Conservation (phyloP, 106 monocot genomes). For the Allium cepa region DNA sequence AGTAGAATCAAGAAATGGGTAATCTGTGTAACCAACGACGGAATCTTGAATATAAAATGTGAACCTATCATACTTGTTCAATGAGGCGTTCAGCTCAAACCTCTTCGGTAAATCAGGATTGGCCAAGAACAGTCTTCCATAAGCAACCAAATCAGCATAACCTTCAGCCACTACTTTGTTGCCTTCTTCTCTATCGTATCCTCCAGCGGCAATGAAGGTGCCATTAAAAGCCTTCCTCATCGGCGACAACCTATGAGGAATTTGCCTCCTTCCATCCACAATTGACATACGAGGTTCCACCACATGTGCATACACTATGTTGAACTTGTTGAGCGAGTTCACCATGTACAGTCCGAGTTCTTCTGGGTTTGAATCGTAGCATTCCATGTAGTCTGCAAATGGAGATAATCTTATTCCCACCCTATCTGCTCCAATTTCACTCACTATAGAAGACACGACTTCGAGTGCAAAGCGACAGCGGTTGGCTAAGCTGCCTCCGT, state of each 20-base stretch:
- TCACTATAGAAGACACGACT: conserved; percentile 13
- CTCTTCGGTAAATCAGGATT: conserved; percentile 23
- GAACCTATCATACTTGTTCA: conserved; percentile 20
- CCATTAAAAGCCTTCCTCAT: conserved; percentile 27
- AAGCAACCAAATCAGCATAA: conserved; percentile 27
- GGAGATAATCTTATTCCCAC: conserved; percentile 28
- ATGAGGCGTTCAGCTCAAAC: conserved; percentile 16
- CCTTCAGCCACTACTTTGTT: conserved; percentile 13
- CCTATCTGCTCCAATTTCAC: conserved; percentile 18
- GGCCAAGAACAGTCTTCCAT: conserved; percentile 24
- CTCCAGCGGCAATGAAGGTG: conserved; percentile 25
- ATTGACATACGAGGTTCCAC: conserved; percentile 26
- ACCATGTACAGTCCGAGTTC: conserved; percentile 18
- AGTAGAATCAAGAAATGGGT: conserved; percentile 22
- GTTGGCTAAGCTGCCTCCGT: conserved; percentile 21
- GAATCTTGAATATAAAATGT: conserved; percentile 19
- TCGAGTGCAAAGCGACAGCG: conserved; percentile 28
- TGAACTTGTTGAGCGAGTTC: conserved; percentile 12
- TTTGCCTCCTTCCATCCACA: conserved; percentile 6
- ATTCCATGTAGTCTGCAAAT: conserved; percentile 8
- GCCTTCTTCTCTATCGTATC: conserved; percentile 30
- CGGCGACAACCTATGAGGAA: conserved; percentile 6
- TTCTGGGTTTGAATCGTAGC: conserved; percentile 22
- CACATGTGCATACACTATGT: conserved; percentile 22
- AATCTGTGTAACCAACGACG: conserved; percentile 27